These are phyloP conservation scores for Chrysochromulina tobinii DNA, from an alignment of 78 protist genomes.

Conservation along the genomic window DNA sequence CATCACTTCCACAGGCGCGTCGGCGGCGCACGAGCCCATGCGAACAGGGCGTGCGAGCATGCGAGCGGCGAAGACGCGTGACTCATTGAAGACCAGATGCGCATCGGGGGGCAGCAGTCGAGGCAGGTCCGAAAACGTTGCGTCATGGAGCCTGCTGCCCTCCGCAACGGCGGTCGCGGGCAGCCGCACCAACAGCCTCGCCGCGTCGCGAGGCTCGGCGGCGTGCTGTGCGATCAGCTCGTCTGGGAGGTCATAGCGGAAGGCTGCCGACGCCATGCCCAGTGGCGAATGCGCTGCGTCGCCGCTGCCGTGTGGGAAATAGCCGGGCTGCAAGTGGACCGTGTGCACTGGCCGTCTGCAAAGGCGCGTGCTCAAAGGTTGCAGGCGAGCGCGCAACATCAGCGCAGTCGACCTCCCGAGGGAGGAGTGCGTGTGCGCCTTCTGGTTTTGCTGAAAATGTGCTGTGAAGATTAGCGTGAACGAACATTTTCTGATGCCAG, in stretches of 20 bases:
- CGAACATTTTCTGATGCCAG: too few relatives aligned
- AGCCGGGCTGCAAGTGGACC: too few relatives aligned
- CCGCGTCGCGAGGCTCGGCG: conserved; percentile 29
- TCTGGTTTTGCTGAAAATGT: too few relatives aligned
- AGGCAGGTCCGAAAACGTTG: background rate
- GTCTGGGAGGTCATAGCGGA: conserved; percentile 30
- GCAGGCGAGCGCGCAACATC: too few relatives aligned
- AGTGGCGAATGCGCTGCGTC: too few relatives aligned
- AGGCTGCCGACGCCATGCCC: background rate
- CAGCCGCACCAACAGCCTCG: background rate
- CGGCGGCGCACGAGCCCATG: too few relatives aligned
- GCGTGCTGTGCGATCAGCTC: conserved; percentile 34
- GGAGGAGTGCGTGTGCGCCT: too few relatives aligned
- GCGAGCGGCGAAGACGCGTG: conserved; percentile 19
- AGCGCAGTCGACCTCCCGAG: too few relatives aligned
- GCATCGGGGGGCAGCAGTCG: background rate
- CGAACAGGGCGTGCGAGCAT: background rate
- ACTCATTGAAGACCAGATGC: conserved; percentile 43
- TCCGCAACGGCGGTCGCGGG: background rate
- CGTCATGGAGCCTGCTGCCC: background rate
- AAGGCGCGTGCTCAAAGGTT: too few relatives aligned
- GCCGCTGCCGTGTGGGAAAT: too few relatives aligned
- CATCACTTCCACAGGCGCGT: background rate
- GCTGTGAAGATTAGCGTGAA: too few relatives aligned
- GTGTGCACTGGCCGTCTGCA: too few relatives aligned